A percentile compares a stretch with the other conserved stretches of the same genome.
These are phyloP conservation scores for Rosa chinensis DNA, from an alignment of 306 rosid species.

Conservation along the genomic window DNA sequence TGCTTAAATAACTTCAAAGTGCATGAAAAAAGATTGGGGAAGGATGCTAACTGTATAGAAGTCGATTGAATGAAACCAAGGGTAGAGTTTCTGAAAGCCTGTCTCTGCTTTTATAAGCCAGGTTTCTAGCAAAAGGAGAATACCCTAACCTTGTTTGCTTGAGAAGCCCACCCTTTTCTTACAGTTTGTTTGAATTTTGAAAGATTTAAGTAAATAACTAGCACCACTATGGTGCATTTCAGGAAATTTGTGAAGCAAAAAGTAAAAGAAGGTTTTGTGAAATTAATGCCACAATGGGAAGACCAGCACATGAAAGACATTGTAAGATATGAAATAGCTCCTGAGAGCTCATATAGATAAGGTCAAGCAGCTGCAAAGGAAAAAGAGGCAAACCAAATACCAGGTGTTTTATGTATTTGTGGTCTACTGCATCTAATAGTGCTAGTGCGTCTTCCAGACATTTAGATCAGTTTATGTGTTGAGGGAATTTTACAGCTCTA, in stretches of 20 bases:
- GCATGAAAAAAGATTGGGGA: not conserved
- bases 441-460: not conserved
- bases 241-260: not conserved
- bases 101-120: not conserved
- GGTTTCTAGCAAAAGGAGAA: not conserved
- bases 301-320: not conserved
- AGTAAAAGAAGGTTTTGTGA: not conserved
- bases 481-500: slow-evolving; percentile 3
- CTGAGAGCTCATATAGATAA: not conserved
- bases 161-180: not conserved
- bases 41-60: not conserved
- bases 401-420: not conserved
- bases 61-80: not conserved
- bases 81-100: not conserved
- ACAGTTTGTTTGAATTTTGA: not conserved
- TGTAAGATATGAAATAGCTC: not conserved
- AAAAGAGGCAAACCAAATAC: not conserved
- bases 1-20: not conserved
- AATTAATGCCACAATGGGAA: not conserved
- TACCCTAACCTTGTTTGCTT: slow-evolving; percentile 4
- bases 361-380: not conserved
- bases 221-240: not conserved
- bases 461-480: not conserved
- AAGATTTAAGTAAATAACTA: not conserved
- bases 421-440: slow-evolving; percentile 3